Evolutionary conservation across 257 asterid species (phyloP).

Genomic region (Fraxinus americana): DNA sequence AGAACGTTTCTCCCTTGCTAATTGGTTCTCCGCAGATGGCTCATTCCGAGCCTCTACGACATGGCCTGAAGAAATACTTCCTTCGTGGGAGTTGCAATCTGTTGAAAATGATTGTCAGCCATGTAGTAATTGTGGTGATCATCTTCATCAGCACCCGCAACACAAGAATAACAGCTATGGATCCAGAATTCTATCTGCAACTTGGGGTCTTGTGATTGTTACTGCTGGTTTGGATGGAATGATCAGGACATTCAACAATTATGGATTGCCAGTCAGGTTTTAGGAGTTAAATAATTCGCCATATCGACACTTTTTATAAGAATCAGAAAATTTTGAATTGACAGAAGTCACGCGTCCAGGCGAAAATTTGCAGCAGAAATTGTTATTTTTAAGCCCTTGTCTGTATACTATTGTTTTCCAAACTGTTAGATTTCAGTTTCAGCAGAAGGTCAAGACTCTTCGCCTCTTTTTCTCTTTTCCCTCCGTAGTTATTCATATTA

Average conservation of each 20-base stretch:
- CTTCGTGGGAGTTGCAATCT: constrained; percentile 32
- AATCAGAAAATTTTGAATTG: too few species aligned
- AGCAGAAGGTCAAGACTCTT: background rate
- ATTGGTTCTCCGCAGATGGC: constrained; percentile 68
- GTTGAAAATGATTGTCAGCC: constrained; percentile 22
- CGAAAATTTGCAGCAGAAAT: background rate
- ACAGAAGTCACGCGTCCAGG: background rate
- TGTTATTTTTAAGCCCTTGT: background rate
- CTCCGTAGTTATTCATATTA: background rate
- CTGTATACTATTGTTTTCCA: background rate
- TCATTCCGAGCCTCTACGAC: constrained; percentile 52
- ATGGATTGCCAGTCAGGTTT: constrained; percentile 41
- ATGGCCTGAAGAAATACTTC: constrained; percentile 95
- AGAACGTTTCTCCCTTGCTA: constrained; percentile 60
- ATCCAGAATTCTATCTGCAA: constrained; percentile 24
- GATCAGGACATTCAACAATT: constrained; percentile 55
- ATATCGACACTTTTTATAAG: background rate
- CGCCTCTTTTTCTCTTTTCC: background rate
- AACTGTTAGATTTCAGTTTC: background rate
- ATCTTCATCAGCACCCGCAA: constrained; percentile 26
- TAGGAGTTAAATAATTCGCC: constrained; percentile 14
- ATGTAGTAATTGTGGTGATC: background rate
- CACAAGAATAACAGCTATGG: constrained; percentile 8
- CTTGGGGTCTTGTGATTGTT: constrained; percentile 49
- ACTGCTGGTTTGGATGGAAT: constrained; percentile 54